Evolutionary conservation across 1,139 yeast genomes (phyloP).

Genomic region (Magnusiomyces magnusii): DNA sequence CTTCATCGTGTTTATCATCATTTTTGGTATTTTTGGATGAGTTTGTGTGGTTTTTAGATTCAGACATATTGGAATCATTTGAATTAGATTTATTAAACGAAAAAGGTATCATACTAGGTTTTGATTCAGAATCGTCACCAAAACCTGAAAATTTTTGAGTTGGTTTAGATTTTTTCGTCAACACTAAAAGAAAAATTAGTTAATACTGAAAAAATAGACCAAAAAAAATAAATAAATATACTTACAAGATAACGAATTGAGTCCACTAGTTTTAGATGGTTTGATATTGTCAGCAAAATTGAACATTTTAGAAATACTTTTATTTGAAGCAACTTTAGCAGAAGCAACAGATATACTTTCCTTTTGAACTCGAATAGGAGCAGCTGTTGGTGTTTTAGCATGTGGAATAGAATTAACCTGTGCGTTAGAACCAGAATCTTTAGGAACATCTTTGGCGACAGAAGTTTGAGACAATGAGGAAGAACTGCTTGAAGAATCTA

Average conservation of each 20-base stretch:
- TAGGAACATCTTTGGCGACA: not conserved
- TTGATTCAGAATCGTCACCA: constrained; percentile 4
- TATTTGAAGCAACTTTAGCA: not conserved
- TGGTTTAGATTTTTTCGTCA: not conserved
- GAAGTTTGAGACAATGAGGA: not conserved
- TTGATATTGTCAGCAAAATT: constrained; percentile 15
- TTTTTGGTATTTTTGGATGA: constrained; percentile 5
- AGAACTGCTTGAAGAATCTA: not conserved
- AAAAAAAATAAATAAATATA: not conserved
- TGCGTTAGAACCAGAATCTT: not conserved
- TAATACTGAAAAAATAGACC: not conserved
- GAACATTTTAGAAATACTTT: constrained; percentile 5
- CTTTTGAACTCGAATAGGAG: constrained; percentile 7
- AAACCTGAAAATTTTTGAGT: constrained; percentile 5
- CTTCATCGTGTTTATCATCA: constrained; percentile 10
- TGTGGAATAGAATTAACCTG: not conserved
- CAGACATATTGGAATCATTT: not conserved
- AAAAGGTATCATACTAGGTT: not conserved
- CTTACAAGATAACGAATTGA: constrained; percentile 14
- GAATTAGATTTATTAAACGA: not conserved
- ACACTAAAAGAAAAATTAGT: not conserved
- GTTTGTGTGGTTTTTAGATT: not conserved
- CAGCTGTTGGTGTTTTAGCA: constrained; percentile 1
- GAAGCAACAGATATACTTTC: constrained; percentile 13
- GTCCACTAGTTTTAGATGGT: constrained; percentile 6